Percentiles rank a stretch among this genome's conserved stretches.
These are phyloP conservation scores for Eucalyptus albens DNA, from an alignment of 345 rosid genomes.

Conservation along the genomic window DNA sequence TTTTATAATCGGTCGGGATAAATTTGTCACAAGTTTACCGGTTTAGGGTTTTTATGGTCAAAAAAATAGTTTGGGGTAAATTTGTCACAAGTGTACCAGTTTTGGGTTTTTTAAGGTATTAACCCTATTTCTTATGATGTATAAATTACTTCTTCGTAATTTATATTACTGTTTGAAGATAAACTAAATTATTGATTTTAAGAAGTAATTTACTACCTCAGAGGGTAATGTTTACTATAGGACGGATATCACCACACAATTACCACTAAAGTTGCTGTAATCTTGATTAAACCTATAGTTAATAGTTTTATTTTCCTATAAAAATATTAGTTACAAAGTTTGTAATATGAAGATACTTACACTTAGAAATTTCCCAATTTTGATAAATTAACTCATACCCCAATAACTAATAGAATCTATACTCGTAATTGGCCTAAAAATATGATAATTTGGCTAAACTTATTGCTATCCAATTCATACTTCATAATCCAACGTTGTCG, in stretches of 20 bases:
- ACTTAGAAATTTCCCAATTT: not conserved
- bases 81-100: too few species aligned
- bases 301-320: not conserved
- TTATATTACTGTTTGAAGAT: not conserved
- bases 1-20: too few species aligned
- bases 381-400: not conserved
- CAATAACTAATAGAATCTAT: not conserved
- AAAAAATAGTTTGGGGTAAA: too few species aligned
- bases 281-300: not conserved
- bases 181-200: not conserved
- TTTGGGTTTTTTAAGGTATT: too few species aligned
- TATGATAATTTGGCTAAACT: not conserved
- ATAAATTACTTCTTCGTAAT: too few species aligned
- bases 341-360: not conserved
- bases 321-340: not conserved
- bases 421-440: not conserved
- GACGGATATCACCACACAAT: not conserved
- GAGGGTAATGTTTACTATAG: not conserved
- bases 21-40: too few species aligned
- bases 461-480: not conserved
- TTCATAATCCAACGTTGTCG: fast-evolving
- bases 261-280: not conserved
- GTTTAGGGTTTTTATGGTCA: too few species aligned
- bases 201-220: not conserved
- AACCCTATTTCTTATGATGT: too few species aligned